Base-by-base conservation (phyloP, 2,329 filamentous ascomycete species). In the Coleophoma cylindrospora region DNA sequence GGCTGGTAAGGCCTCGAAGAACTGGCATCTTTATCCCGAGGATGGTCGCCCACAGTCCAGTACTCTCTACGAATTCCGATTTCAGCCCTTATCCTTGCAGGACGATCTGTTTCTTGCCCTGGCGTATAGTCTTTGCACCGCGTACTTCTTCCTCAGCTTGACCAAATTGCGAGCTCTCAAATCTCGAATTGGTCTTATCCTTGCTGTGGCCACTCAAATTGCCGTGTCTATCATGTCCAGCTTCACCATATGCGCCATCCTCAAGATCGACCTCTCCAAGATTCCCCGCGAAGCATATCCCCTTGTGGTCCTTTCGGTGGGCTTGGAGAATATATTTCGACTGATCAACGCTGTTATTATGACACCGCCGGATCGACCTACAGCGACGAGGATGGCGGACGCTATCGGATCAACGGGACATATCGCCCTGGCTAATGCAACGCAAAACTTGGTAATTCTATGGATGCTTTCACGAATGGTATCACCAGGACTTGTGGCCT, bases 301-400 rank as follows among this genome's bases (percentile, higher is more conserved):
- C 0, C 76, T 89, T 10, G 85, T 89, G n/a, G 80, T 91, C 9
- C 74, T 91, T 37, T 79, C 84, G 1, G 49, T 90, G 69, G 89
- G 88, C 45, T 70, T 91, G 33, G 87, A 91, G 60, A 91, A 91
- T 59, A 87, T 89, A 55, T 86, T 91, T 61, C 77, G 87, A 15
- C 72, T 91, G 34, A 89, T 91, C 65, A 90, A 91, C 61, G 83
- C 85, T 7, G 85, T 91, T 37, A 82, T 91, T 34, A 73, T 84
- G 49, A 89, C 86, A 1, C 83, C 86, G 0, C 74, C 84, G 0
- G 82, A 88, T 55, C 79, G 86, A 64, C 81, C 75, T 51, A 87
- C 86, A 4, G 82, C 83, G 49, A 77, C 76, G 50, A 79, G 88
- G 44, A 86, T 92, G 38, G 84, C 86, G 1, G 78, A 87, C 54